Conservation (phyloP, 2,329 filamentous ascomycete genomes). For the Microdochium bolleyi region DNA sequence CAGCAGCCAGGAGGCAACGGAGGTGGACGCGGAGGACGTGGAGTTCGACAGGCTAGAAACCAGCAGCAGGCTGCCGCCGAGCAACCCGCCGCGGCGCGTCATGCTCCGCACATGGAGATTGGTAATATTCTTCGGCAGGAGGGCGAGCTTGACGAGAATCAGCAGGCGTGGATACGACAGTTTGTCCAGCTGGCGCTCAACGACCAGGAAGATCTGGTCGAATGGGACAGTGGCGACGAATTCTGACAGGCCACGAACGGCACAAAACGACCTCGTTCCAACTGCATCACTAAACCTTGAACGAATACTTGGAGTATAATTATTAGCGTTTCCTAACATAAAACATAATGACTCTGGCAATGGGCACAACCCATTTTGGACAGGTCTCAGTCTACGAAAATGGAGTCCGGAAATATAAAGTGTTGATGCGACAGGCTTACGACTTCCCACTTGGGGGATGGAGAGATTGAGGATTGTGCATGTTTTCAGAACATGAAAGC, state of each 20-base stretch:
- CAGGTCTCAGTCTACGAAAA: too few relatives aligned
- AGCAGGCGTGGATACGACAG: constrained; percentile 44
- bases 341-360: too few relatives aligned
- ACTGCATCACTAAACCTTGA: too few relatives aligned
- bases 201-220: constrained; percentile 40
- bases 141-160: constrained; percentile 32
- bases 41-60: background rate
- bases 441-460: too few relatives aligned
- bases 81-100: constrained; percentile 3
- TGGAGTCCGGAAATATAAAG: too few relatives aligned
- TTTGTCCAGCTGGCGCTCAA: constrained; percentile 47
- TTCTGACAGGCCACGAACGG: background rate
- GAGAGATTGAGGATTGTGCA: too few relatives aligned
- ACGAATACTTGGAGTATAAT: too few relatives aligned
- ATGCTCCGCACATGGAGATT: constrained; percentile 11
- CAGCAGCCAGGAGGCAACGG: constrained; percentile 5
- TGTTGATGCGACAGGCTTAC: too few relatives aligned
- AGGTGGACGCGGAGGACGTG: background rate
- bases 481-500: too few relatives aligned
- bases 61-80: background rate
- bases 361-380: too few relatives aligned
- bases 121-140: constrained; percentile 10
- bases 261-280: too few relatives aligned
- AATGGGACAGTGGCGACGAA: constrained; percentile 33
- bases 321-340: too few relatives aligned